Conservation (phyloP, 805 yeast genomes). For the Wickerhamiella lipophila region DNA sequence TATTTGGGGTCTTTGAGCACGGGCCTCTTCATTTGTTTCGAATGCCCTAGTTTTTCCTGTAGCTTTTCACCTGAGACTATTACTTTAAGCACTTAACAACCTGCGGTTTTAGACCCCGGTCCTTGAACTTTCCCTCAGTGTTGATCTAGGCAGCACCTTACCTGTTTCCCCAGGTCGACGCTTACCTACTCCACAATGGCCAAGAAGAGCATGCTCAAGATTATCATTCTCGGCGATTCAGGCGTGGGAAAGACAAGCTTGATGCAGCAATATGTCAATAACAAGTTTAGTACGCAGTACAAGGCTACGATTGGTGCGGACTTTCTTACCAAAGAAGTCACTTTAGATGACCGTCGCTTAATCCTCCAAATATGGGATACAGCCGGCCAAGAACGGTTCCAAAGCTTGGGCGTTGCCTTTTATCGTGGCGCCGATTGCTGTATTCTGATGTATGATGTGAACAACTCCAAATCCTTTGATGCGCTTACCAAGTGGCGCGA, state of each 20-base stretch:
- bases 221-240: constrained; percentile 88
- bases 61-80: too few relatives aligned
- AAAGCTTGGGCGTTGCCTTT: constrained; percentile 90
- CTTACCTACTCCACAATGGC: constrained; percentile 17
- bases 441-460: constrained; percentile 89
- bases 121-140: too few relatives aligned
- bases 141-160: too few relatives aligned
- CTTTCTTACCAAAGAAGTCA: constrained; percentile 80
- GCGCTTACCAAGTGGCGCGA: constrained; percentile 86
- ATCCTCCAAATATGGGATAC: constrained; percentile 90
- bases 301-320: constrained; percentile 98
- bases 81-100: too few relatives aligned
- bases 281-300: constrained; percentile 87
- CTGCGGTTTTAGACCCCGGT: too few relatives aligned
- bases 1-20: not conserved
- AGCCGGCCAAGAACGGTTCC: constrained; percentile 97
- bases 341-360: constrained; percentile 69
- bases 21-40: not conserved
- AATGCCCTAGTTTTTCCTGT: too few relatives aligned
- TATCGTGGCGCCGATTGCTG: constrained; percentile 98
- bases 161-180: not conserved
- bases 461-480: constrained; percentile 87
- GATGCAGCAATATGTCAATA: constrained; percentile 94
- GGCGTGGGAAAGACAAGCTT: constrained; percentile 96
- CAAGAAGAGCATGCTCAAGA: constrained; percentile 41